A percentile compares a stretch with the other conserved stretches of the same genome.
These are phyloP conservation scores for Zygotorulaspora chibaensis DNA, from an alignment of 805 yeast genomes.

Conservation along the genomic window DNA sequence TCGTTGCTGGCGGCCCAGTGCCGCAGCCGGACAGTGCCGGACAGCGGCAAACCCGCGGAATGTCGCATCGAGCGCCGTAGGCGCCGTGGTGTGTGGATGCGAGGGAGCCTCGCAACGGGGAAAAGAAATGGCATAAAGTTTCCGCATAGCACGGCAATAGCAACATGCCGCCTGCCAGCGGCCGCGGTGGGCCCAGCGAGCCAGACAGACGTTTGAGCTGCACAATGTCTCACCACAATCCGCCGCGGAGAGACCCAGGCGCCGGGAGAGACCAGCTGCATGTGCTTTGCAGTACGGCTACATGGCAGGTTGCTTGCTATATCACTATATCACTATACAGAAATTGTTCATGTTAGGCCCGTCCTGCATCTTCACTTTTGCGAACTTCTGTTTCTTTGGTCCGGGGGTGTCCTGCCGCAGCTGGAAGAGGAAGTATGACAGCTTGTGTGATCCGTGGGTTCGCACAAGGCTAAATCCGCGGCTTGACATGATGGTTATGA, in stretches of 20 bases:
- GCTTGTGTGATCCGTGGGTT: constrained; percentile 60
- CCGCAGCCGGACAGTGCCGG: too few species aligned
- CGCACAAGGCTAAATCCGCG: constrained; percentile 55
- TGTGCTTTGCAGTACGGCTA: too few species aligned
- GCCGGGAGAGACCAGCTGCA: neutral
- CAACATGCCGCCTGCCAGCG: too few species aligned
- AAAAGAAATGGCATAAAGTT: neutral
- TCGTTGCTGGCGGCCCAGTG: too few species aligned
- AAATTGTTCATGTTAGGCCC: constrained; percentile 70
- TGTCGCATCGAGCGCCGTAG: too few species aligned
- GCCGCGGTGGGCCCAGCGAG: too few species aligned
- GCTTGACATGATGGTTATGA: constrained; percentile 44
- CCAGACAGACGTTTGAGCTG: too few species aligned
- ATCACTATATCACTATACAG: constrained; percentile 33
- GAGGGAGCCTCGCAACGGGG: too few species aligned
- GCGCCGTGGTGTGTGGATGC: too few species aligned
- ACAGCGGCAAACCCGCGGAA: too few species aligned
- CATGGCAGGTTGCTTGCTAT: too few species aligned
- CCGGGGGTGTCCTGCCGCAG: constrained; percentile 1
- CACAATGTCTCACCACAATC: too few species aligned
- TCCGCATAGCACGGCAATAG: neutral
- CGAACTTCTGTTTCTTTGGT: neutral
- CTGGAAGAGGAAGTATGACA: constrained; percentile 64
- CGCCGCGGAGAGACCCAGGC: neutral
- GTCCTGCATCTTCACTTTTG: constrained; percentile 46